These are phyloP conservation scores for Graphiopsis chlorocephala DNA, from an alignment of 2,329 filamentous ascomycete species.

Conservation along the genomic window DNA sequence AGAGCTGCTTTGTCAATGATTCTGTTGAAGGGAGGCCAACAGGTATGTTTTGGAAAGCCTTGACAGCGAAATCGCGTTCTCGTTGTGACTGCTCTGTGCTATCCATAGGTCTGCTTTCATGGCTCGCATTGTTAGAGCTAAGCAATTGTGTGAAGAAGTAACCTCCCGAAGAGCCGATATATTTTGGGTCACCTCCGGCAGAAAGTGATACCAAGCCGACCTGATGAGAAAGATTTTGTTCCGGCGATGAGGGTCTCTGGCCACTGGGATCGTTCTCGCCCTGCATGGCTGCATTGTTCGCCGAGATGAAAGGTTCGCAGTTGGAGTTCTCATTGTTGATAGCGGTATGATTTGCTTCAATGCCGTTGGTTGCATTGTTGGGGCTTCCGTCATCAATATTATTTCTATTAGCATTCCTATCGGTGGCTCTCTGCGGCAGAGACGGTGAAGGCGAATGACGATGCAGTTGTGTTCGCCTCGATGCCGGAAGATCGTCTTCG, in stretches of 20 bases:
- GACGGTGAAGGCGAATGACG: neutral
- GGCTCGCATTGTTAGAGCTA: neutral
- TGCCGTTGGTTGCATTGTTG: neutral
- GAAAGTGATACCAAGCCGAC: constrained; percentile 3
- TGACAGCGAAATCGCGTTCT: neutral
- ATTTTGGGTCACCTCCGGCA: neutral
- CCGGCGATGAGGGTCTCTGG: neutral
- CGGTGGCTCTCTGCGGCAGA: neutral
- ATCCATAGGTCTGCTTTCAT: neutral
- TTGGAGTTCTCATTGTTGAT: neutral
- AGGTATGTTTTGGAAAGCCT: neutral
- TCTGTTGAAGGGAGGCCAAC: neutral
- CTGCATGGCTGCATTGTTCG: neutral
- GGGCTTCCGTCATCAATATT: neutral
- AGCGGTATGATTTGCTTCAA: neutral
- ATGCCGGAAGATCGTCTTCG: neutral
- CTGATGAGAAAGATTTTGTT: neutral
- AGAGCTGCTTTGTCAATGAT: constrained; percentile 16
- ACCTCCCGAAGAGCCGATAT: neutral
- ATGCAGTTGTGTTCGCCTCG: neutral
- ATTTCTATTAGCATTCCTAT: neutral
- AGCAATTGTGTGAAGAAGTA: constrained; percentile 2
- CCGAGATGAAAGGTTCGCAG: neutral
- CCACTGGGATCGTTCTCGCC: neutral
- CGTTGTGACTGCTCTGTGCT: neutral